Evolutionary conservation across 139 green algal species (phyloP), one percentile per base, ranked within the genome.

Genomic region (Coelastrella sp.): DNA sequence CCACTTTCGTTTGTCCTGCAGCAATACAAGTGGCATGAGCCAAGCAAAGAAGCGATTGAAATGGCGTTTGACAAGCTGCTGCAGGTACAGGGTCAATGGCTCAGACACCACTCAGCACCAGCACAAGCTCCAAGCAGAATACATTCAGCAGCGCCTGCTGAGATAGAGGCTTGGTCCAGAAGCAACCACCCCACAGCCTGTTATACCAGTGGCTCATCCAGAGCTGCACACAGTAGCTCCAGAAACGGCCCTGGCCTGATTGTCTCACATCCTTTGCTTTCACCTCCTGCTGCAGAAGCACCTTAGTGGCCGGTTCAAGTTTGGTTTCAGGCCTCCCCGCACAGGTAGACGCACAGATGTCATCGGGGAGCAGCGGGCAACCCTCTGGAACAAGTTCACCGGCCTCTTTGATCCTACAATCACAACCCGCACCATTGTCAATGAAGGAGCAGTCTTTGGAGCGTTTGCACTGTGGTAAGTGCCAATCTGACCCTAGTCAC

Each of bases 21-120:
- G 96, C 90, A 95, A 87, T 98, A 98, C 93, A 92, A 90, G 58
- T 93, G 90, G 81, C 96, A 98, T 85, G 96, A 97, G 89, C 92
- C 91, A 4, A 97, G 94, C 88, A 85, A 94, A 57, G 97, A 98
- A 79, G 88, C 95, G 10, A 98, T 98, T 17, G 97, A 99, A 93
- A 90, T 97, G 20, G 97, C 97, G 0, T 97, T 96, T 90, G 97
- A 98, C 75, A 90, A 61, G 25, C 92, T 98, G 68, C 93, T 98
- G 57, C 81, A 93, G 87, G 92, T 95, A 56, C 9, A 35, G 7
- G 24, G 12, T 70, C 63, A 20, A 70, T 70, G 14, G 12, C 63
- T 15, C 14, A 15, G 12, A 70, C 35, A 49, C 35, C 35, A 49
- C 35, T 49, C 35, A 49, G 35, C 35, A 49, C 35, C 35, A 3